phyloP scores from a whole-genome alignment of 768 basidiomycete genomes.

The Tulasnella sp. region DNA sequence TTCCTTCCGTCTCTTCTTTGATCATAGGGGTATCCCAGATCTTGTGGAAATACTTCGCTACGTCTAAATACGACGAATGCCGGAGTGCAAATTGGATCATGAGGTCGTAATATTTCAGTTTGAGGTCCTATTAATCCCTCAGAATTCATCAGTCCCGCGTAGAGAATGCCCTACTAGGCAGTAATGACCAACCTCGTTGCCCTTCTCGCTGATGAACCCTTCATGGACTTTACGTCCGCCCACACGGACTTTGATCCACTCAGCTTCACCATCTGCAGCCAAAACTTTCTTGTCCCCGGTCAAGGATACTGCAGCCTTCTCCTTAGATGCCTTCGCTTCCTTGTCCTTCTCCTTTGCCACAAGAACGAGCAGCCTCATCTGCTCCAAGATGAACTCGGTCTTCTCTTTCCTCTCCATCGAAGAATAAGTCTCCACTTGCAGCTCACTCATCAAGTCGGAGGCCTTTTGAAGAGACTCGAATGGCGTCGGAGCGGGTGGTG shows the following conservation, averaged over 20 bases:
- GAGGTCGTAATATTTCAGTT: constrained; percentile 90
- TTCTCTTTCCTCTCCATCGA: constrained; percentile 98
- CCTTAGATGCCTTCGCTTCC: constrained; percentile 50
- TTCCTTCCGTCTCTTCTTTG: constrained; percentile 66
- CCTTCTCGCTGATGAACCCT: constrained; percentile 79
- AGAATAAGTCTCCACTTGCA: constrained; percentile 98
- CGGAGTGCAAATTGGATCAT: constrained; percentile 94
- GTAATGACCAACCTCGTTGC: constrained; percentile 61
- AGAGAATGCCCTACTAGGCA: neutral
- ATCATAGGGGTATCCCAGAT: constrained; percentile 97
- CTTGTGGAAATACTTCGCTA: constrained; percentile 90
- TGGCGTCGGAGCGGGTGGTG: constrained; percentile 37
- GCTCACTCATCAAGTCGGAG: constrained; percentile 84
- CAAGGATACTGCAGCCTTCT: constrained; percentile 23
- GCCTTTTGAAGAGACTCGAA: constrained; percentile 69
- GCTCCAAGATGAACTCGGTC: constrained; percentile 95
- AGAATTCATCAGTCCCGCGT: neutral
- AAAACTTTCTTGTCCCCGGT: constrained; percentile 32
- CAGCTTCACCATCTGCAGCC: constrained; percentile 66
- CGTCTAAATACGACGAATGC: constrained; percentile 78
- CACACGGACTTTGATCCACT: constrained; percentile 90
- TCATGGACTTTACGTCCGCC: constrained; percentile 92
- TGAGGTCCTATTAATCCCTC: constrained; percentile 60
- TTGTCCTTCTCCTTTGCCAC: constrained; percentile 70
- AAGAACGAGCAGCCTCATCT: constrained; percentile 82